Percentiles rank a stretch among this genome's conserved stretches.
Conservation (phyloP, 495 filamentous ascomycete species). For the Penicillium egyptiacum region DNA sequence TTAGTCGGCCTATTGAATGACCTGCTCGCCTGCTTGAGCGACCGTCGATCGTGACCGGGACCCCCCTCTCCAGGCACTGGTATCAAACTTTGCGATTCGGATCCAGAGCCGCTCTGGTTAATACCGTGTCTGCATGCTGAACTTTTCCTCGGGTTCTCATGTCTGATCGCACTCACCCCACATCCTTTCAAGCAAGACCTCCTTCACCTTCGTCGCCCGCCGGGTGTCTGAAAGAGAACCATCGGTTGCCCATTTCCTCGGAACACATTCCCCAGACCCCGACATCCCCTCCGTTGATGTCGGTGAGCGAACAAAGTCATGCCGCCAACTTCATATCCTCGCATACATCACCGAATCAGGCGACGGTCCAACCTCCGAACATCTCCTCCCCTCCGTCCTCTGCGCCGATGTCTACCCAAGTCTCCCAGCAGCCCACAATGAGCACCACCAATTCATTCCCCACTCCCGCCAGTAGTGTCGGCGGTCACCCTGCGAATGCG, state of each 20-base stretch:
- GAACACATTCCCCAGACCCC: constrained; percentile 47
- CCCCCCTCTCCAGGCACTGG: constrained; percentile 27
- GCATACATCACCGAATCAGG: constrained; percentile 49
- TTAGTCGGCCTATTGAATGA: constrained; percentile 40
- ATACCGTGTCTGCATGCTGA: constrained; percentile 13
- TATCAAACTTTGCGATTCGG: constrained; percentile 25
- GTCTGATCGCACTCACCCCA: constrained; percentile 45
- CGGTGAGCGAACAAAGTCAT: constrained; percentile 51
- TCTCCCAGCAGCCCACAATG: constrained; percentile 45
- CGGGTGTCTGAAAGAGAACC: constrained; percentile 42
- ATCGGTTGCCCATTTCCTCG: constrained; percentile 29
- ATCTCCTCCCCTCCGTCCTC: constrained; percentile 48
- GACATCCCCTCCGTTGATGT: constrained; percentile 55
- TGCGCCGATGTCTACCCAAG: constrained; percentile 48
- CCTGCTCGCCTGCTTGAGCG: constrained; percentile 44
- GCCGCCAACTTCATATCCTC: constrained; percentile 47
- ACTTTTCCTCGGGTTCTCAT: constrained; percentile 32
- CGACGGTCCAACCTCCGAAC: constrained; percentile 41
- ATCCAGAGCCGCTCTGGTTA: constrained; percentile 18
- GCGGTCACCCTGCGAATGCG: constrained; percentile 33
- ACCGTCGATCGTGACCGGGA: constrained; percentile 36
- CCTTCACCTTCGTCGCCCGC: constrained; percentile 48
- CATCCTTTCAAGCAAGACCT: constrained; percentile 41
- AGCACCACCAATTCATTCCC: constrained; percentile 47
- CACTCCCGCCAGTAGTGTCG: constrained; percentile 49